Evolutionary conservation across 169 alveolate genomes (phyloP).

Genomic region (Plasmodium billcollinsi): DNA sequence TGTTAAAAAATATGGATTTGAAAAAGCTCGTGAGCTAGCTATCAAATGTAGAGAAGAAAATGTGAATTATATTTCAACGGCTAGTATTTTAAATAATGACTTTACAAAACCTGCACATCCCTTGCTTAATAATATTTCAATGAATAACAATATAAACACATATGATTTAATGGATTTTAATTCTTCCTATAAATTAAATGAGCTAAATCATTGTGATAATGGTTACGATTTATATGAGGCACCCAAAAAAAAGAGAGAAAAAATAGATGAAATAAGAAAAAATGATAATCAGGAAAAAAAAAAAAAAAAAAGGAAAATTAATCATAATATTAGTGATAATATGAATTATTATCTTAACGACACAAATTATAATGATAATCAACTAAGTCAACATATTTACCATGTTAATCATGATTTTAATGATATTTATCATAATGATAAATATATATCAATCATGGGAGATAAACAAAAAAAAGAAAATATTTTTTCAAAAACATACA

Average conservation of each 20-base stretch:
- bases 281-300: not conserved
- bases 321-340: not conserved
- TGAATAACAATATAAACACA: not conserved
- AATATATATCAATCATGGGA: too few relatives aligned
- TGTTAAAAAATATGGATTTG: slow-evolving; percentile 86
- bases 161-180: not conserved
- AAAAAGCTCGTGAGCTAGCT: slow-evolving; percentile 85
- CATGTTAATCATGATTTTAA: too few relatives aligned
- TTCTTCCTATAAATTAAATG: not conserved
- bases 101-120: not conserved
- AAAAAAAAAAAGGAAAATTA: not conserved
- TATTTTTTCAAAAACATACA: not conserved
- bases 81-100: not conserved
- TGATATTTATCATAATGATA: too few relatives aligned
- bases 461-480: not conserved
- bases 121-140: not conserved
- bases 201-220: not conserved
- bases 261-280: not conserved
- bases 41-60: slow-evolving; percentile 81
- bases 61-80: slow-evolving; percentile 7
- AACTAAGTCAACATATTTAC: too few relatives aligned
- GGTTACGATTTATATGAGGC: not conserved
- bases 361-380: too few relatives aligned
- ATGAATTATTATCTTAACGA: too few relatives aligned
- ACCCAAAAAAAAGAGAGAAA: not conserved